phyloP scores from a whole-genome alignment of 2,329 filamentous ascomycete species.

The Aureobasidium melanogenum region DNA sequence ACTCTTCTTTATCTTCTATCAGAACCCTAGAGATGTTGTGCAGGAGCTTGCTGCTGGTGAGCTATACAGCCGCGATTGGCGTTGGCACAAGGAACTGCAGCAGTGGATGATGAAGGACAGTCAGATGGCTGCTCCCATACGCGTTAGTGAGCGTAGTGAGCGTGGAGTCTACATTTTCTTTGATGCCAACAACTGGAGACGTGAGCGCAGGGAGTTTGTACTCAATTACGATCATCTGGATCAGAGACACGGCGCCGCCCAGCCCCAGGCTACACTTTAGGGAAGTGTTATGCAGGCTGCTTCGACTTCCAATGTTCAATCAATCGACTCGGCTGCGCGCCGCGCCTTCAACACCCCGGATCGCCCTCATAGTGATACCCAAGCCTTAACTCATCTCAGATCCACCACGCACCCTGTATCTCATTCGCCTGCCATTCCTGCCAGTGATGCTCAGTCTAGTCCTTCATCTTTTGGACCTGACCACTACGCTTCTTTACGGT shows the following conservation, averaged over 20 bases:
- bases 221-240: conserved; percentile 45
- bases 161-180: conserved; percentile 48
- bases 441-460: background rate
- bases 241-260: conserved; percentile 27
- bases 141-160: conserved; percentile 39
- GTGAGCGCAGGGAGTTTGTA: conserved; percentile 43
- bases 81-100: conserved; percentile 45
- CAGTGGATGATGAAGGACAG: conserved; percentile 49
- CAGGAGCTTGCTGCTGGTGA: conserved; percentile 59
- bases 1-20: conserved; percentile 62
- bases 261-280: conserved; percentile 12
- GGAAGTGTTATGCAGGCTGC: conserved; percentile 5
- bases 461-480: background rate
- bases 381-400: background rate
- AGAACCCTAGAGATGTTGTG: conserved; percentile 54
- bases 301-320: background rate
- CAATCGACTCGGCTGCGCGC: background rate
- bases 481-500: background rate
- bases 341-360: background rate
- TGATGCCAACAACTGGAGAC: conserved; percentile 43
- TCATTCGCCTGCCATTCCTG: background rate
- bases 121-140: conserved; percentile 32
- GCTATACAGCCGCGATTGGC: conserved; percentile 45
- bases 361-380: background rate
- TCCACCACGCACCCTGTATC: background rate